Conservation (phyloP, 768 basidiomycete genomes). For the Rhodotorula diobovata region DNA sequence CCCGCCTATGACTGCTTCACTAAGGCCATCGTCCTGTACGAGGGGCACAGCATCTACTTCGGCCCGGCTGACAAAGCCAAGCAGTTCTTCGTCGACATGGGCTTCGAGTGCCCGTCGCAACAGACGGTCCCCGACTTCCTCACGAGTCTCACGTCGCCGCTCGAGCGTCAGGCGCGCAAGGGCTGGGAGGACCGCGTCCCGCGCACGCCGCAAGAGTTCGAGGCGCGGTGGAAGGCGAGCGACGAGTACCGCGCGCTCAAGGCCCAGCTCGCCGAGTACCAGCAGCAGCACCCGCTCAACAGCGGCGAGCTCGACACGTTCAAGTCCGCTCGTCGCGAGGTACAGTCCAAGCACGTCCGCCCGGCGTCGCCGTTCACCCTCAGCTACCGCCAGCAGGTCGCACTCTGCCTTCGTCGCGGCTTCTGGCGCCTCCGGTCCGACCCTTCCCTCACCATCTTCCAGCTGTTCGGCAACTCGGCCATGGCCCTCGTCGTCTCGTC, state of each 20-base stretch:
- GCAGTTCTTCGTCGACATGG: conserved; percentile 67
- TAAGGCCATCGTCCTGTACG: conserved; percentile 68
- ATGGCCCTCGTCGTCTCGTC: conserved; percentile 54
- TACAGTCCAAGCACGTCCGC: conserved; percentile 48
- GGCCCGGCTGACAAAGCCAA: conserved; percentile 64
- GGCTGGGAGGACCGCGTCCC: conserved; percentile 51
- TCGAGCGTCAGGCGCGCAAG: conserved; percentile 52
- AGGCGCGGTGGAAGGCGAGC: conserved; percentile 50
- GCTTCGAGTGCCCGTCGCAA: conserved; percentile 45
- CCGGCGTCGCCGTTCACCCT: conserved; percentile 52
- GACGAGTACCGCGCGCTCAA: conserved; percentile 43
- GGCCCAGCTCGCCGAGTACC: conserved; percentile 40
- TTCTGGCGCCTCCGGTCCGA: conserved; percentile 50
- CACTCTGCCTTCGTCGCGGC: background rate
- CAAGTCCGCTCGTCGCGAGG: conserved; percentile 45
- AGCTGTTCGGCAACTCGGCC: conserved; percentile 51
- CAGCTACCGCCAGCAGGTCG: conserved; percentile 43
- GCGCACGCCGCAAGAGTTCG: conserved; percentile 52
- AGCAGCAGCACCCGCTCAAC: conserved; percentile 46
- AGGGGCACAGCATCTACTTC: conserved; percentile 68
- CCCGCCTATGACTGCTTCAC: conserved; percentile 59
- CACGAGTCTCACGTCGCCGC: conserved; percentile 59
- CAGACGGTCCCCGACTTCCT: conserved; percentile 49
- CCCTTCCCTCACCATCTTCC: conserved; percentile 48
- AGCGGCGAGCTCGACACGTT: conserved; percentile 46